phyloP scores from a whole-genome alignment of 1,139 yeast species.

The Lodderomyces elongisporus region DNA sequence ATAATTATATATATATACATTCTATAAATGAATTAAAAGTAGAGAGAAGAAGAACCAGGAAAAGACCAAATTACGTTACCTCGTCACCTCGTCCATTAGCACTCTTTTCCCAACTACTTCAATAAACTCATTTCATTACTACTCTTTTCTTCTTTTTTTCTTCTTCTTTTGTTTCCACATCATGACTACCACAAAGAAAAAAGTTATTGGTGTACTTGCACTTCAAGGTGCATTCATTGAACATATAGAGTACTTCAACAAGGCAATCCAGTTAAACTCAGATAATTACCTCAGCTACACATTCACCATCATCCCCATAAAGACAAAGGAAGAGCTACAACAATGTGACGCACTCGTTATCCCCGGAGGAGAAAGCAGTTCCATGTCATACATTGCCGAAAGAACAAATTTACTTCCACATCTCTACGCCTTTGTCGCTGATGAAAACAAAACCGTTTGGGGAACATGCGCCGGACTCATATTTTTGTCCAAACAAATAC shows the following conservation, averaged over 20 bases:
- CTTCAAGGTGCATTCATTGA: slow-evolving; percentile 79
- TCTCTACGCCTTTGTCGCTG: slow-evolving; percentile 46
- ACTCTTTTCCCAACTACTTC: no score
- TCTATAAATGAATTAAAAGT: no score
- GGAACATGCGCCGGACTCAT: slow-evolving; percentile 88
- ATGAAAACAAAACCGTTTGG: slow-evolving; percentile 57
- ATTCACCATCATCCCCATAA: slow-evolving; percentile 44
- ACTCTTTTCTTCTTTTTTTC: no score
- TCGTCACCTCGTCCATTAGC: no score
- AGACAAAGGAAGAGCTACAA: slow-evolving; percentile 45
- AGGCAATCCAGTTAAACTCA: slow-evolving; percentile 25
- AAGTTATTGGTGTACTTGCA: slow-evolving; percentile 64
- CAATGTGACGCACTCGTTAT: slow-evolving; percentile 59
- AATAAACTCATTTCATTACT: no score
- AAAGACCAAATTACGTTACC: no score
- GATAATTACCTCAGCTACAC: slow-evolving; percentile 14
- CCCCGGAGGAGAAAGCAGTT: slow-evolving; percentile 82
- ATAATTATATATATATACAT: no score
- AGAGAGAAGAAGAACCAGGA: no score
- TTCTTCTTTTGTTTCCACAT: no score
- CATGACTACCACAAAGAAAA: not conserved
- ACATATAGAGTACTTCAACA: slow-evolving; percentile 52
- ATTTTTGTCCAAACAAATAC: slow-evolving; percentile 53
- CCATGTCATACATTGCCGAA: slow-evolving; percentile 70
- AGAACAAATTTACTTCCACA: slow-evolving; percentile 56